Evolutionary conservation across 2,329 filamentous ascomycete genomes (phyloP).

Genomic region (Metarhizium sp.): DNA sequence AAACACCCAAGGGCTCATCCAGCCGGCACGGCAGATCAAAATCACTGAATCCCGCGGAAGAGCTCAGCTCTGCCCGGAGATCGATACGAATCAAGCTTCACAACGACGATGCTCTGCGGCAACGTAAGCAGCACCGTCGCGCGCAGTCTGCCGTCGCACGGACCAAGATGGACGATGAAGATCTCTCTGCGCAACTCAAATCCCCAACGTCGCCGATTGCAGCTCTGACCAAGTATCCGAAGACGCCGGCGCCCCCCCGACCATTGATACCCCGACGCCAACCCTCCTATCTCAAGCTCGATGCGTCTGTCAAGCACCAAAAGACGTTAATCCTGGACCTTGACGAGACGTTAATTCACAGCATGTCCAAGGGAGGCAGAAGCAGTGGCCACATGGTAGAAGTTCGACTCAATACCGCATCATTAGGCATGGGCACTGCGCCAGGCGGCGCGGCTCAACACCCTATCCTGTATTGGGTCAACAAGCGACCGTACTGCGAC

Average conservation of each 20-base stretch:
- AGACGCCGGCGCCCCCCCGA: slow-evolving; percentile 77
- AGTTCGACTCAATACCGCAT: slow-evolving; percentile 72
- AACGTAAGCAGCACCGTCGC: slow-evolving; percentile 63
- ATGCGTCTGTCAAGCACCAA: slow-evolving; percentile 51
- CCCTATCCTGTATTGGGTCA: slow-evolving; percentile 96
- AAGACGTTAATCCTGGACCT: slow-evolving; percentile 95
- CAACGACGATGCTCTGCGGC: slow-evolving; percentile 64
- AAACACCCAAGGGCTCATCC: slow-evolving; percentile 26
- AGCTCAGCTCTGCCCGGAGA: slow-evolving; percentile 55
- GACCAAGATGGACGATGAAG: slow-evolving; percentile 32
- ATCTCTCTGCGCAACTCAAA: slow-evolving; percentile 75
- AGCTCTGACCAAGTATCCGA: slow-evolving; percentile 79
- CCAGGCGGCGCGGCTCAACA: slow-evolving; percentile 67
- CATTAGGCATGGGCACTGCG: slow-evolving; percentile 53
- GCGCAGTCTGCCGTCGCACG: slow-evolving; percentile 39
- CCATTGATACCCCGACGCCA: slow-evolving; percentile 84
- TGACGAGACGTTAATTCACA: slow-evolving; percentile 96
- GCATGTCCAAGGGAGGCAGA: slow-evolving; percentile 89
- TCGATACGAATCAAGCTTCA: slow-evolving; percentile 89
- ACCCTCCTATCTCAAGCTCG: slow-evolving; percentile 69
- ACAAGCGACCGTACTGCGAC: slow-evolving; percentile 94
- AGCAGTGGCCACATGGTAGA: slow-evolving; percentile 98
- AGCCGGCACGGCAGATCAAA: slow-evolving; percentile 53
- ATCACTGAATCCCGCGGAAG: slow-evolving; percentile 49
- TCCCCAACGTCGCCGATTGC: slow-evolving; percentile 80